These are phyloP conservation scores for Herpotrichia juniperi DNA, from an alignment of 2,329 filamentous ascomycete species.

Conservation along the genomic window DNA sequence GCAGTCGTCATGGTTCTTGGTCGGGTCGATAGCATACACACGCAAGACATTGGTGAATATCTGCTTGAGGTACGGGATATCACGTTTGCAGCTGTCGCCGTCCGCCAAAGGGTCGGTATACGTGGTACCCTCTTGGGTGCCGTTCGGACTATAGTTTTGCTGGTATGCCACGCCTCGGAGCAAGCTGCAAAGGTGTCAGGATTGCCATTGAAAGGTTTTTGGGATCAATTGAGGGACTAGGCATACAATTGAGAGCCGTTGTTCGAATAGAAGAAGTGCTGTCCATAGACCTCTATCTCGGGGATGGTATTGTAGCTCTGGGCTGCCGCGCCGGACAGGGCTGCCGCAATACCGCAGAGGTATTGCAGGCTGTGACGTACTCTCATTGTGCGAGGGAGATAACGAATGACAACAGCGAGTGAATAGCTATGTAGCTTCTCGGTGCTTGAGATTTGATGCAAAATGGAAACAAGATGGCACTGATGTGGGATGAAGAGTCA, in stretches of 20 bases:
- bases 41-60: constrained; percentile 91
- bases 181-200: constrained; percentile 58
- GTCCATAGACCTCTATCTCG: constrained; percentile 59
- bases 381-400: neutral
- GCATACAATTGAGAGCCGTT: constrained; percentile 71
- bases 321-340: constrained; percentile 22
- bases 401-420: neutral
- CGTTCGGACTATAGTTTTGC: constrained; percentile 51
- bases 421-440: neutral
- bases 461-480: neutral
- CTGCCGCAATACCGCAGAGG: constrained; percentile 16
- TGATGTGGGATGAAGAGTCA: neutral
- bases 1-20: constrained; percentile 74
- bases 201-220: neutral
- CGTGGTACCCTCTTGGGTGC: constrained; percentile 45
- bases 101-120: constrained; percentile 88
- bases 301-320: constrained; percentile 42
- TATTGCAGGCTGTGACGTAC: neutral
- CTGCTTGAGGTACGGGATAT: constrained; percentile 80
- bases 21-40: constrained; percentile 88
- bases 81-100: constrained; percentile 73
- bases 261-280: constrained; percentile 89
- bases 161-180: constrained; percentile 96
- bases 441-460: neutral
- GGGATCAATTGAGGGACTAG: neutral